Conservation (phyloP, 768 basidiomycete genomes). For the Russula emetica region DNA sequence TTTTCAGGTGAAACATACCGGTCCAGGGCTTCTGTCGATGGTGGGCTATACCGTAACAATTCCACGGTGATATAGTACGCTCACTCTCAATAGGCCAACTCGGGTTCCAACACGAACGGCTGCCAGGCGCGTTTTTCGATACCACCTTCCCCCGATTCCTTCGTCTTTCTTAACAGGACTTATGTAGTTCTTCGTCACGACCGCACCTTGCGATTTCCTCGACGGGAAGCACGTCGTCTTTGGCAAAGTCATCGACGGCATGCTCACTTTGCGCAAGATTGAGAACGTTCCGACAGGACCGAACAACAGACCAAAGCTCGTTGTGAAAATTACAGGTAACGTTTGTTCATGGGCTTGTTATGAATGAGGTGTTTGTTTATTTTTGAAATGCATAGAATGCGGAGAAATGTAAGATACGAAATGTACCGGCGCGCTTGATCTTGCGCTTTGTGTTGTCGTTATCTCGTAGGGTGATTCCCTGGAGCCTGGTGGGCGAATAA, state of each 20-base stretch:
- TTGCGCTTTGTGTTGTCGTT: not conserved
- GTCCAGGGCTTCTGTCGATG: slow-evolving; percentile 89
- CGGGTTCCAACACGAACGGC: slow-evolving; percentile 90
- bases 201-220: slow-evolving; percentile 89
- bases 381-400: slow-evolving; percentile 33
- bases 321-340: slow-evolving; percentile 80
- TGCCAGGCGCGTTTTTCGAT: slow-evolving; percentile 55
- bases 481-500: not conserved
- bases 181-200: slow-evolving; percentile 90
- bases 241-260: slow-evolving; percentile 84
- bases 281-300: slow-evolving; percentile 92
- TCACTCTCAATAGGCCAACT: slow-evolving; percentile 67
- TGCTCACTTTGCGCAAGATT: slow-evolving; percentile 93
- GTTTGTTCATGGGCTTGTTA: slow-evolving; percentile 34
- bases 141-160: not conserved
- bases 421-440: not conserved
- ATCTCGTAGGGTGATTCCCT: not conserved
- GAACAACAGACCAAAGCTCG: slow-evolving; percentile 85
- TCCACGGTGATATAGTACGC: not conserved
- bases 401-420: slow-evolving; percentile 37
- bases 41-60: slow-evolving; percentile 39
- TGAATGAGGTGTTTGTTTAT: not conserved
- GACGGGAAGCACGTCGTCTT: slow-evolving; percentile 95
- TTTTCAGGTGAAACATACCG: slow-evolving; percentile 84
- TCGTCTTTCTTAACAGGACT: not conserved